phyloP scores from a whole-genome alignment of 164 flowering plant genomes.

The Stephania cephalantha region DNA sequence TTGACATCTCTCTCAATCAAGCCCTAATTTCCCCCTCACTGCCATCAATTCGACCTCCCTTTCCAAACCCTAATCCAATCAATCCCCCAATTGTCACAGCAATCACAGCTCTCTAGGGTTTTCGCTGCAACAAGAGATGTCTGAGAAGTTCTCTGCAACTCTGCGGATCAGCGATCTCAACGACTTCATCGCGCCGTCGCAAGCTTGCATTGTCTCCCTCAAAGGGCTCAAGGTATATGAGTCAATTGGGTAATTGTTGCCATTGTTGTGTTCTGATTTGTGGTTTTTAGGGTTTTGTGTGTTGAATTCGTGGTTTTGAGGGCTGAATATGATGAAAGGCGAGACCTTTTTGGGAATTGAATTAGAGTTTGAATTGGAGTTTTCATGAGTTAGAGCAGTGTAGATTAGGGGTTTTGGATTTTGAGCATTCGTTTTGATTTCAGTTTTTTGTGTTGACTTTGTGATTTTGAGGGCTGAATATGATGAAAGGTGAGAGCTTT shows the following conservation, averaged over 20 bases:
- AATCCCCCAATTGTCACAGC: background rate
- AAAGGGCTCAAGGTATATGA: conserved; percentile 42
- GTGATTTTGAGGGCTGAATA: background rate
- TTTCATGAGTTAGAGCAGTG: no score
- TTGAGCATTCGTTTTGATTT: background rate
- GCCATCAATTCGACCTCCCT: background rate
- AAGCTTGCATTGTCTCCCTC: conserved; percentile 76
- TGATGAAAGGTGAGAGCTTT: background rate
- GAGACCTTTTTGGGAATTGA: background rate
- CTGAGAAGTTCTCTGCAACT: conserved; percentile 83
- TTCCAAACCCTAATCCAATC: background rate
- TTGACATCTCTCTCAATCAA: background rate
- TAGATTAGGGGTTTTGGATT: background rate
- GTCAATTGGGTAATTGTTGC: conserved; percentile 23
- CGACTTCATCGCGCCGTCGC: conserved; percentile 94
- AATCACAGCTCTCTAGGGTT: background rate
- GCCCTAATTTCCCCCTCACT: background rate
- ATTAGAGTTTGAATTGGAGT: no score
- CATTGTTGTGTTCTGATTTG: background rate
- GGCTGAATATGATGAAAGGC: background rate
- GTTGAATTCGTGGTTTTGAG: background rate
- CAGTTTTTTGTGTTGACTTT: background rate
- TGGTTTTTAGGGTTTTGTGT: background rate
- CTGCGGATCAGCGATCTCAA: conserved; percentile 75
- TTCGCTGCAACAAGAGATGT: conserved; percentile 34